phyloP scores from a whole-genome alignment of 1,284 basidiomycete genomes.

The Ceratobasidium theobromae region DNA sequence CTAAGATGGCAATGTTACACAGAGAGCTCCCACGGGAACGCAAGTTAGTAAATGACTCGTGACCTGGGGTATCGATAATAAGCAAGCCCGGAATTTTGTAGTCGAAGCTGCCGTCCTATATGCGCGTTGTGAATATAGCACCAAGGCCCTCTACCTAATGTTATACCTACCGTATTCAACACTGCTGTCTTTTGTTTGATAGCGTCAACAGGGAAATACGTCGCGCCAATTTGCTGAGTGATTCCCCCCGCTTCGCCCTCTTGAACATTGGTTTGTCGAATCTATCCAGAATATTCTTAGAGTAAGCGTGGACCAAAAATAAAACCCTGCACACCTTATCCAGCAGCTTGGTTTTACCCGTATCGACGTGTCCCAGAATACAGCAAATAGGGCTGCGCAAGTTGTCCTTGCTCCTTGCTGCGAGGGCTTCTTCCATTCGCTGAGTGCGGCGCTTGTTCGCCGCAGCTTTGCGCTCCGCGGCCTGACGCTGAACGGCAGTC shows the following conservation, averaged over 20 bases:
- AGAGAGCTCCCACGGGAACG: constrained; percentile 95
- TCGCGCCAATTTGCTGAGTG: constrained; percentile 99
- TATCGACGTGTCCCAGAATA: constrained; percentile 99
- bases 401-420: constrained; percentile 85
- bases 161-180: constrained; percentile 70
- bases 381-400: constrained; percentile 97
- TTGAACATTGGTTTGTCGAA: constrained; percentile 99
- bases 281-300: constrained; percentile 54
- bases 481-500: constrained; percentile 63
- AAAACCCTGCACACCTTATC: constrained; percentile 71
- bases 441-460: constrained; percentile 80
- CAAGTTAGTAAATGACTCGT: constrained; percentile 99
- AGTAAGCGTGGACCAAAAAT: background rate
- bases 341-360: constrained; percentile 97
- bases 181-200: constrained; percentile 92
- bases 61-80: constrained; percentile 97
- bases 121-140: background rate
- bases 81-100: constrained; percentile 98
- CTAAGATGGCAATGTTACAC: constrained; percentile 98
- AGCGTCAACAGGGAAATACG: constrained; percentile 98
- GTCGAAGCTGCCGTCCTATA: constrained; percentile 75
- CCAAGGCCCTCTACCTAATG: constrained; percentile 12
- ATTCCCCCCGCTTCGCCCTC: constrained; percentile 99
- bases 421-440: constrained; percentile 83
- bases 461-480: constrained; percentile 78